A percentile compares a stretch with the other conserved stretches of the same genome.
Evolutionary conservation across 345 rosid species (phyloP).

Genomic region (Salix purpurea): DNA sequence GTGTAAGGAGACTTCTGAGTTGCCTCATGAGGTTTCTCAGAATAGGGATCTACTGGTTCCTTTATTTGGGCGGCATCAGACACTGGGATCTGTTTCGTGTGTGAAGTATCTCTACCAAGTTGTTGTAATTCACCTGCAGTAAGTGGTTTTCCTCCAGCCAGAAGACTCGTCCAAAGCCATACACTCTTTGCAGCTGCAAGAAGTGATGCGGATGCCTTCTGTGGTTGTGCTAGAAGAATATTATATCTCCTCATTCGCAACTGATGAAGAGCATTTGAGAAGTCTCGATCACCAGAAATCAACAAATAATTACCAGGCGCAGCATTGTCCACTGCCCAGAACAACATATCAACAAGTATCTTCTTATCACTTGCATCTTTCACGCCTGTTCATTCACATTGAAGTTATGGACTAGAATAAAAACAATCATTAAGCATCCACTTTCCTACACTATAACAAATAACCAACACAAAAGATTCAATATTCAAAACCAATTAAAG

Average conservation of each 20-base stretch:
- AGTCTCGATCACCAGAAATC: slow-evolving; percentile 88
- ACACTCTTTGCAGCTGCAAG: slow-evolving; percentile 78
- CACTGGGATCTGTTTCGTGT: slow-evolving; percentile 13
- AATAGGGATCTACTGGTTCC: slow-evolving; percentile 16
- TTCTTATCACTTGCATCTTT: slow-evolving; percentile 98
- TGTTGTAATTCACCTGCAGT: slow-evolving; percentile 38
- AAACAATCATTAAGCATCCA: not conserved
- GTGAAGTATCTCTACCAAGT: slow-evolving; percentile 35
- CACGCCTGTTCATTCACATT: slow-evolving; percentile 45
- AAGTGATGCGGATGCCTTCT: slow-evolving; percentile 62
- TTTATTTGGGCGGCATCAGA: slow-evolving; percentile 14
- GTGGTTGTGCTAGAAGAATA: slow-evolving; percentile 83
- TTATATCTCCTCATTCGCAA: slow-evolving; percentile 87
- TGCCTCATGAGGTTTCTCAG: slow-evolving; percentile 16
- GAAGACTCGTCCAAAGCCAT: slow-evolving; percentile 82
- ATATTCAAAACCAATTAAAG: not conserved
- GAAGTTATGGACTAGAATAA: not conserved
- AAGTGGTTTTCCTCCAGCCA: slow-evolving; percentile 67
- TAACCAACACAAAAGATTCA: not conserved
- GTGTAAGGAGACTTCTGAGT: slow-evolving; percentile 19
- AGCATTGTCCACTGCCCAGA: slow-evolving; percentile 91
- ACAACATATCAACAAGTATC: slow-evolving; percentile 88
- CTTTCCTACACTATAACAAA: not conserved
- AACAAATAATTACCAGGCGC: slow-evolving; percentile 86
- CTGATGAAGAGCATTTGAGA: slow-evolving; percentile 89